Conservation (phyloP, 331 rosid species). For the Telfairia occidentalis region DNA sequence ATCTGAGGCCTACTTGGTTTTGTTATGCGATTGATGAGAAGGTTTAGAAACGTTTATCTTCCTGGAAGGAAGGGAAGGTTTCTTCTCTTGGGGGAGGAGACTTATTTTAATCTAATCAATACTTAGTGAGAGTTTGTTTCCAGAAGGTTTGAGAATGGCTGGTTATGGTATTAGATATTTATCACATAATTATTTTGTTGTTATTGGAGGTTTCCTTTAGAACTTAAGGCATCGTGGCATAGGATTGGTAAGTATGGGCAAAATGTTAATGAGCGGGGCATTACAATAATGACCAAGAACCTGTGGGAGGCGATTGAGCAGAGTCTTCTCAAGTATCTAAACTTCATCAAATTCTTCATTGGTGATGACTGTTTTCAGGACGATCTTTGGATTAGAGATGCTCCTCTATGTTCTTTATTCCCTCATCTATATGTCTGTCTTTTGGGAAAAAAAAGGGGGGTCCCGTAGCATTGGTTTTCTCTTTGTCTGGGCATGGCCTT, state of each 20-base stretch:
- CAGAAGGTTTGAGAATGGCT: neutral
- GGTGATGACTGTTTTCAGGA: neutral
- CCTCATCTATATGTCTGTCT: neutral
- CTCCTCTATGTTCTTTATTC: neutral
- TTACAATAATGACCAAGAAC: neutral
- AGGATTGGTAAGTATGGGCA: neutral
- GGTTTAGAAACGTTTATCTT: neutral
- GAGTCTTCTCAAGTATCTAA: neutral
- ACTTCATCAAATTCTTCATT: neutral
- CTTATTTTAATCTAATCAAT: neutral
- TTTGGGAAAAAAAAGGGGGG: neutral
- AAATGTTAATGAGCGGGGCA: neutral
- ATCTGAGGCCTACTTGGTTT: neutral
- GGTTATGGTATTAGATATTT: neutral
- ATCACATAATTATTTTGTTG: neutral
- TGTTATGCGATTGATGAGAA: neutral
- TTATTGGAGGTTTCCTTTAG: neutral
- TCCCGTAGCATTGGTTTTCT: neutral
- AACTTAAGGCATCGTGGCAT: neutral
- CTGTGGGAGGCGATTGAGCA: neutral
- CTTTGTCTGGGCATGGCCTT: neutral
- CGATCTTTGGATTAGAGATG: neutral
- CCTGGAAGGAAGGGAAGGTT: neutral
- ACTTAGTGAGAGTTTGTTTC: neutral
- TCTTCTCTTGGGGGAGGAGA: neutral